phyloP scores from a whole-genome alignment of 345 rosid species.

The Camelina sativa region DNA sequence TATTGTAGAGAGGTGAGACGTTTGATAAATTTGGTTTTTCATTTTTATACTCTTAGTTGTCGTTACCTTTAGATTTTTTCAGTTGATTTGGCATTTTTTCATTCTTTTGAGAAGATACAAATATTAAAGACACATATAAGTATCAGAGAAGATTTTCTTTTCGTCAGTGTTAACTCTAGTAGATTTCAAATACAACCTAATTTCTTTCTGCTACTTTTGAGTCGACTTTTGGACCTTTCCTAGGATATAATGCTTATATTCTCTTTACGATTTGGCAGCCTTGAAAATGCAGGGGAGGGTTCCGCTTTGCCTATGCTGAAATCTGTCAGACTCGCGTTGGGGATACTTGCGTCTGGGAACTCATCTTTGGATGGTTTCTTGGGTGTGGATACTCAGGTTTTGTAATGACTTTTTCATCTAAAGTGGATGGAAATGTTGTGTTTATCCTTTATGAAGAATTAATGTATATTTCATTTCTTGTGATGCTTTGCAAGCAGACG shows the following conservation, averaged over 20 bases:
- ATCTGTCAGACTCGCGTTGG: slow-evolving; percentile 71
- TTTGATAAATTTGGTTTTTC: slow-evolving; percentile 10
- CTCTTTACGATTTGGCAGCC: slow-evolving; percentile 57
- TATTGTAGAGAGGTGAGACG: slow-evolving; percentile 77
- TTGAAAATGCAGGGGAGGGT: slow-evolving; percentile 95
- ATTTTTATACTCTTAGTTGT: neutral
- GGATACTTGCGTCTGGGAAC: slow-evolving; percentile 61
- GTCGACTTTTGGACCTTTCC: neutral
- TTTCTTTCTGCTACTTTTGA: neutral
- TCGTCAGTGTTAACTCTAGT: slow-evolving; percentile 2
- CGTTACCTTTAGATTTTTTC: neutral
- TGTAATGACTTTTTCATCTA: slow-evolving; percentile 6
- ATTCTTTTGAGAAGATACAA: slow-evolving; percentile 7
- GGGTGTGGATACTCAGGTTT: slow-evolving; percentile 75
- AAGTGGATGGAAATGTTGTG: slow-evolving; percentile 11
- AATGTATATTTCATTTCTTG: slow-evolving; percentile 8
- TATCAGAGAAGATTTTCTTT: neutral
- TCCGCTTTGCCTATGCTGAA: slow-evolving; percentile 88
- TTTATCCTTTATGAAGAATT: neutral
- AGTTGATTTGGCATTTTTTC: slow-evolving; percentile 8
- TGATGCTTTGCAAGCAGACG: slow-evolving; percentile 56
- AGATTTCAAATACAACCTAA: slow-evolving; percentile 4
- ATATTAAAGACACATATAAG: neutral
- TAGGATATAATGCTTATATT: slow-evolving; percentile 13
- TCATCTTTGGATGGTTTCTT: slow-evolving; percentile 55